phyloP scores from a whole-genome alignment of 2,329 filamentous ascomycete genomes.

The Fusarium luffae region DNA sequence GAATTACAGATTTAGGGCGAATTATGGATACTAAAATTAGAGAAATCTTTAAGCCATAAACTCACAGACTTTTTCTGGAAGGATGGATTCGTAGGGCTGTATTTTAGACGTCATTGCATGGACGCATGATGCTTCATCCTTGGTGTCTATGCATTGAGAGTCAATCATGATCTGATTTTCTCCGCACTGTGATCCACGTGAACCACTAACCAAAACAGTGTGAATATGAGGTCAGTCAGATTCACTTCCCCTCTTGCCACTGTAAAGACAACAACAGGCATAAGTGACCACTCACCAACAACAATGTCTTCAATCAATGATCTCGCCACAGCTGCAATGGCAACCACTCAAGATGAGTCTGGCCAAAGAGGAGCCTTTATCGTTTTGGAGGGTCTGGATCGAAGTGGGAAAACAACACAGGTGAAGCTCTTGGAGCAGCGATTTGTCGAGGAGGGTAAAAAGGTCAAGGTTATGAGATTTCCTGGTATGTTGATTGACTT shows the following conservation, averaged over 20 bases:
- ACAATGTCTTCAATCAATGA: constrained; percentile 62
- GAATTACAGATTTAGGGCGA: neutral
- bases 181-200: constrained; percentile 35
- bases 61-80: neutral
- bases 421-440: constrained; percentile 73
- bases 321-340: constrained; percentile 60
- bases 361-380: constrained; percentile 72
- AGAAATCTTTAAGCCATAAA: neutral
- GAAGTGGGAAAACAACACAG: constrained; percentile 93
- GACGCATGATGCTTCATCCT: neutral
- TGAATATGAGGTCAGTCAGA: constrained; percentile 19
- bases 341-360: constrained; percentile 42
- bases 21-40: neutral
- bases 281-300: constrained; percentile 3
- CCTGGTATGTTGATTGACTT: constrained; percentile 58
- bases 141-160: neutral
- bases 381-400: constrained; percentile 88
- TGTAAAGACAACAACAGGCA: neutral
- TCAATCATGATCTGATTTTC: constrained; percentile 11
- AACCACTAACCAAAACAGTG: constrained; percentile 32
- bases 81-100: neutral
- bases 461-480: constrained; percentile 66
- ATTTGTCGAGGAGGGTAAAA: constrained; percentile 60
- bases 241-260: constrained; percentile 22
- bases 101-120: neutral